Evolutionary conservation across 2,329 filamentous ascomycete species (phyloP).

Genomic region (Ophioceras dolichostomum): DNA sequence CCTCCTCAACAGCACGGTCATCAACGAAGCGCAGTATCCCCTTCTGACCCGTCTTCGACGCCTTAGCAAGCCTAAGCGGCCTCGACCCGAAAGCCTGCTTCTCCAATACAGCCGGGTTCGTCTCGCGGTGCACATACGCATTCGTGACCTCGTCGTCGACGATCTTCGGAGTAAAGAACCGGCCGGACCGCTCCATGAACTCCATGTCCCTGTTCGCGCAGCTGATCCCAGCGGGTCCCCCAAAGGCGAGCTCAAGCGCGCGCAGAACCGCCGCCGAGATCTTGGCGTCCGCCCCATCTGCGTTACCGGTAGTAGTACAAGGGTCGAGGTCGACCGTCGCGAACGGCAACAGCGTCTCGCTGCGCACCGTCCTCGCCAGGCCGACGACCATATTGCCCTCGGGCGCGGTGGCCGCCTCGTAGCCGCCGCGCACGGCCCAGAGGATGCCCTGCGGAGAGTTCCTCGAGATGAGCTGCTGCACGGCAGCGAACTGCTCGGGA

Average conservation of each 20-base stretch:
- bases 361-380: slow-evolving; percentile 30
- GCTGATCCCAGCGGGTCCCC: too few relatives aligned
- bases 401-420: slow-evolving; percentile 20
- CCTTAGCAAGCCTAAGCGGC: slow-evolving; percentile 10
- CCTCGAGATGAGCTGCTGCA: slow-evolving; percentile 22
- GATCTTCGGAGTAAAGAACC: slow-evolving; percentile 2
- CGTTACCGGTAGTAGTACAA: slow-evolving; percentile 3
- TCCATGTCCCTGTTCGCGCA: slow-evolving; percentile 4
- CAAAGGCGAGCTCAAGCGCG: slow-evolving; percentile 2
- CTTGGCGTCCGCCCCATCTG: slow-evolving; percentile 7
- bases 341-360: slow-evolving; percentile 23
- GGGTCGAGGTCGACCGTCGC: slow-evolving; percentile 18
- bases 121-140: slow-evolving; percentile 4
- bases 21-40: too few relatives aligned
- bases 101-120: slow-evolving; percentile 3
- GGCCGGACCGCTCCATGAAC: slow-evolving; percentile 4
- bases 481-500: slow-evolving; percentile 21
- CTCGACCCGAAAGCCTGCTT: slow-evolving; percentile 6
- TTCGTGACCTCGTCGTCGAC: slow-evolving; percentile 3
- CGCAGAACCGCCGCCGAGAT: slow-evolving; percentile 1
- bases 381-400: slow-evolving; percentile 31
- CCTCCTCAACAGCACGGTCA: too few relatives aligned
- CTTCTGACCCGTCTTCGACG: too few relatives aligned
- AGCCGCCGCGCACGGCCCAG: slow-evolving; percentile 27
- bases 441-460: slow-evolving; percentile 21